A percentile compares a stretch with the other conserved stretches of the same genome.
phyloP scores from a whole-genome alignment of 805 yeast species.

The Lipomyces lipofer region DNA sequence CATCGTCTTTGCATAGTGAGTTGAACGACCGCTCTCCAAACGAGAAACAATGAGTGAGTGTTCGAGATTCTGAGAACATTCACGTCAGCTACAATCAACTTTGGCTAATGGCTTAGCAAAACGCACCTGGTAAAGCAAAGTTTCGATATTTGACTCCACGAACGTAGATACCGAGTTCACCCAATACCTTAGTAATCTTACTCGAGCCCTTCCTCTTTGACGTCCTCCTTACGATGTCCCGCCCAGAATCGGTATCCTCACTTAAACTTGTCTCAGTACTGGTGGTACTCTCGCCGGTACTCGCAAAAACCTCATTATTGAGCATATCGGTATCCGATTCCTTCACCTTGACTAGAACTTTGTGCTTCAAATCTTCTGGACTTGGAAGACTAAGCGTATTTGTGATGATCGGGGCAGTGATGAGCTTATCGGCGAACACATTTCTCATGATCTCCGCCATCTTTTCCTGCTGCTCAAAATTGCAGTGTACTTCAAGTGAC shows the following conservation, averaged over 20 bases:
- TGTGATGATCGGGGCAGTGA: conserved; percentile 44
- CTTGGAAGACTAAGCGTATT: conserved; percentile 54
- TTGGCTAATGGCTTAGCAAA: too few relatives aligned
- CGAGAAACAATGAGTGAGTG: conserved; percentile 80
- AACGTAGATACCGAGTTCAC: conserved; percentile 67
- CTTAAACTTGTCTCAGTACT: conserved; percentile 35
- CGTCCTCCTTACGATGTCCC: conserved; percentile 40
- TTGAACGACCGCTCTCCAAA: conserved; percentile 72
- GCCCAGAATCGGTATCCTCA: conserved; percentile 40
- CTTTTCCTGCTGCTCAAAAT: conserved; percentile 60
- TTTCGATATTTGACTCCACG: conserved; percentile 77
- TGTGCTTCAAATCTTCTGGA: conserved; percentile 70
- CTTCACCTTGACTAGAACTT: conserved; percentile 77
- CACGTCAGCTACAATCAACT: neutral
- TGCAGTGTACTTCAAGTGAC: conserved; percentile 84
- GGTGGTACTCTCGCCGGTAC: conserved; percentile 36
- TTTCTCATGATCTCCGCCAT: conserved; percentile 56
- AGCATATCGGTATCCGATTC: conserved; percentile 41
- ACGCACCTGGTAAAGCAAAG: conserved; percentile 63
- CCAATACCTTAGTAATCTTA: conserved; percentile 45
- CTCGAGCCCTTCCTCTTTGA: conserved; percentile 27
- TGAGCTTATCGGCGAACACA: conserved; percentile 59
- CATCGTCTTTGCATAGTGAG: conserved; percentile 62
- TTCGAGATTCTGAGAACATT: conserved; percentile 65
- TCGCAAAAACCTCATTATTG: conserved; percentile 5